Evolutionary conservation across 2,329 filamentous ascomycete genomes (phyloP), one percentile per base, ranked within the genome.

Genomic region (Fusarium foetens): DNA sequence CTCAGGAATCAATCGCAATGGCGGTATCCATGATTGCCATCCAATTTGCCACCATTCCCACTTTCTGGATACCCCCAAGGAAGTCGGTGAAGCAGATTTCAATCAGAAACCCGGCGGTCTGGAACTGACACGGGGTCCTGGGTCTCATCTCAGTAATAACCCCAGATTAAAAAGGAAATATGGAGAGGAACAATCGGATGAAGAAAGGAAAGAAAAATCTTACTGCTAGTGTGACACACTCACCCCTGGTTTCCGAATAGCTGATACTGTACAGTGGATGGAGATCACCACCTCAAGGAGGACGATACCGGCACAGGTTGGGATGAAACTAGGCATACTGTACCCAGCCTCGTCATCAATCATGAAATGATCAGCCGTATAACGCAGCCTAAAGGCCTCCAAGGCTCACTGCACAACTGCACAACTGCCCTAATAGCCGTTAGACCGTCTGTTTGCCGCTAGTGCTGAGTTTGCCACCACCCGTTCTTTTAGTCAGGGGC

Each of bases 401-500:
- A 27, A 57, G 54, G 31, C 54, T 49, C 41, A 35, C 39, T 29
- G 54, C 6, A n/a, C 23, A 13, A 35, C 39, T 29, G 54, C 6
- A n/a, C 23, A 13, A 27, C 36, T 55, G 57, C 58, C 62, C 70
- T 75, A 76, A 75, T 49, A 43, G 51, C 75, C 73, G 75, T 76
- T 77, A 60, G 64, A 62, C 68, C 46, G 67, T 38, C 60, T 68
- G 65, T 66, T 58, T 65, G 49, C 75, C 72, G 73, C 70, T 77
- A 77, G 73, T 58, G 52, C 67, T 41, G 69, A 75, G 65, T 70
- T 74, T 72, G 73, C 73, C 73, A 76, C 75, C 75, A 75, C 71
- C 64, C 73, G 75, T 57, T 58, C 35, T 31, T 73, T 59, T 73
- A 77, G 73, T 77, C 75, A 77, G 75, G 75, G 75, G 75, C 70